phyloP scores from a whole-genome alignment of 225 moss, liverwort and hornwort species.

The Neckera pumila region DNA sequence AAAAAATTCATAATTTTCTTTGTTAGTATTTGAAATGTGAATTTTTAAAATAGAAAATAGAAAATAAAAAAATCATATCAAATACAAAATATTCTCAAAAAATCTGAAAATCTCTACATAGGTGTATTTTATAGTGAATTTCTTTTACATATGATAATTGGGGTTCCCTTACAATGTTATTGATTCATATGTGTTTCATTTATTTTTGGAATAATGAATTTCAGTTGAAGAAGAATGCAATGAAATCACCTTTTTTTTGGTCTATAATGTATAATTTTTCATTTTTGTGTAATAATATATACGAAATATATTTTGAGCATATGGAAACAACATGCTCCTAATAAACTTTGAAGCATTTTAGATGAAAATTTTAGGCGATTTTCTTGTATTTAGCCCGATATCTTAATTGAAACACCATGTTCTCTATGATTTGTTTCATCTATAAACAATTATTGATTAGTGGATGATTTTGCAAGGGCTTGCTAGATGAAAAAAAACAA shows the following conservation, averaged over 20 bases:
- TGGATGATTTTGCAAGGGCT: neutral
- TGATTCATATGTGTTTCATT: neutral
- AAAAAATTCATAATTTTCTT: neutral
- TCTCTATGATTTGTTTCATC: neutral
- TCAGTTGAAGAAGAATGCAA: neutral
- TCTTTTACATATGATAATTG: neutral
- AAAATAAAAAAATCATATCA: neutral
- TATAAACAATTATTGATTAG: neutral
- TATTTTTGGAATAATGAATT: neutral
- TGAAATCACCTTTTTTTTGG: neutral
- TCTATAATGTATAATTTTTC: neutral
- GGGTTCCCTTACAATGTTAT: fast-evolving
- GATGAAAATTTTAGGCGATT: no score
- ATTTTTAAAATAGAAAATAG: neutral
- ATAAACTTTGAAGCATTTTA: neutral
- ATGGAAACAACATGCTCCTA: fast-evolving
- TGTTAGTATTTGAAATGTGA: neutral
- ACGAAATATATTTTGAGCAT: neutral
- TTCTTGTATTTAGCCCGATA: no score
- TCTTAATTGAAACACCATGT: neutral
- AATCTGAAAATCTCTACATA: neutral
- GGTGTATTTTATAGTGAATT: neutral
- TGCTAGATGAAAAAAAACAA: no score
- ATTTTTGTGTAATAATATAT: neutral
- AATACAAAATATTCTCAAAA: neutral